These are phyloP conservation scores for Nannizziopsis barbatae DNA, from an alignment of 2,329 filamentous ascomycete species.

Conservation along the genomic window DNA sequence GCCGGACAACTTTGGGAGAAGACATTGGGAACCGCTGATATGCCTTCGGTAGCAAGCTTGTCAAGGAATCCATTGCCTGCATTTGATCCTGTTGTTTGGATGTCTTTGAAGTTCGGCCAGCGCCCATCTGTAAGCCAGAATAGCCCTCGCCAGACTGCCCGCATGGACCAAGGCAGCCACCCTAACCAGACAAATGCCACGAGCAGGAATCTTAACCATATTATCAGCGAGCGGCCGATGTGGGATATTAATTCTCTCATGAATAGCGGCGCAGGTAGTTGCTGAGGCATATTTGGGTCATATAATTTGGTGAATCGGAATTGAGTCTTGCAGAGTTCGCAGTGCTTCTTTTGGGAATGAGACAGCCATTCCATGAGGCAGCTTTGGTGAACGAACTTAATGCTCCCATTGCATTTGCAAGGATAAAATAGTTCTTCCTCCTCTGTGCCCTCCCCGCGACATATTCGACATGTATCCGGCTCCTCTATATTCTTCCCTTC, in stretches of 20 bases:
- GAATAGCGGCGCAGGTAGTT: slow-evolving; percentile 71
- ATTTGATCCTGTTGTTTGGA: slow-evolving; percentile 15
- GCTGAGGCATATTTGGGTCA: slow-evolving; percentile 80
- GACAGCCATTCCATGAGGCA: slow-evolving; percentile 98
- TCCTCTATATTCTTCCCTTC: slow-evolving; percentile 39
- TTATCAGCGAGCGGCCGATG: slow-evolving; percentile 56
- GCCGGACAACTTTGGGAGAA: slow-evolving; percentile 21
- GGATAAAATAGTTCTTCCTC: slow-evolving; percentile 90
- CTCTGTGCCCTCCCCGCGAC: slow-evolving; percentile 70
- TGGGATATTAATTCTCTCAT: slow-evolving; percentile 66
- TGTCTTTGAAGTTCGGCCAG: slow-evolving; percentile 36
- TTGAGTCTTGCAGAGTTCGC: slow-evolving; percentile 96
- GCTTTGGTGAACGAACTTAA: slow-evolving; percentile 96
- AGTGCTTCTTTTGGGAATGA: slow-evolving; percentile 98
- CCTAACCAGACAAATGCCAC: slow-evolving; percentile 82
- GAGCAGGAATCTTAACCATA: slow-evolving; percentile 66
- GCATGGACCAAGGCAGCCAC: slow-evolving; percentile 79
- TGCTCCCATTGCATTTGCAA: slow-evolving; percentile 97
- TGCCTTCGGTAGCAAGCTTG: slow-evolving; percentile 22
- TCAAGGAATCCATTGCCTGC: slow-evolving; percentile 17
- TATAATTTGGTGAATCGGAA: slow-evolving; percentile 98
- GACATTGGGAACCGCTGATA: slow-evolving; percentile 17
- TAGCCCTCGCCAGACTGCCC: slow-evolving; percentile 80
- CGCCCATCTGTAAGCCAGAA: slow-evolving; percentile 88
- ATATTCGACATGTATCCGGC: slow-evolving; percentile 89